A percentile compares a stretch with the other conserved stretches of the same genome.
Evolutionary conservation across 441 rosid species (phyloP).

Genomic region (Flueggea neowawraea): DNA sequence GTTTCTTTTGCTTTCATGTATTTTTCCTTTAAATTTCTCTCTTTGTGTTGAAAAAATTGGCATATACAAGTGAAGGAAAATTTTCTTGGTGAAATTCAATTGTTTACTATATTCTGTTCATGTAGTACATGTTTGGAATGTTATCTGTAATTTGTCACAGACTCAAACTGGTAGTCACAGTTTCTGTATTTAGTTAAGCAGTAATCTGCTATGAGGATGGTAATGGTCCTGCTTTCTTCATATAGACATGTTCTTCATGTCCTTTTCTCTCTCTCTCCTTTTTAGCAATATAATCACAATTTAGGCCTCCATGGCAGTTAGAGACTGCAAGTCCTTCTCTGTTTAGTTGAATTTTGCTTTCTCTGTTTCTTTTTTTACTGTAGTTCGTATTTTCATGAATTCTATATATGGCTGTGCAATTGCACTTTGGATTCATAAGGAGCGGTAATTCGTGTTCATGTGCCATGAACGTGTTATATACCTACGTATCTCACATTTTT

Average conservation of each 20-base stretch:
- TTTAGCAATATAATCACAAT: no score
- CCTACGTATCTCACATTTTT: no score
- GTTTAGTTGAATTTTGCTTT: not conserved
- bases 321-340: no score
- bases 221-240: not conserved
- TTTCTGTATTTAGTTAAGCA: slow-evolving; percentile 24
- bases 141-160: slow-evolving; percentile 5
- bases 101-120: slow-evolving; percentile 5
- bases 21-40: not conserved
- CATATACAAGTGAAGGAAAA: slow-evolving; percentile 7
- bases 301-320: not conserved
- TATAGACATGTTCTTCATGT: no score
- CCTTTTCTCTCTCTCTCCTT: no score
- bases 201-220: slow-evolving; percentile 5
- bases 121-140: slow-evolving; percentile 2
- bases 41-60: slow-evolving; percentile 23
- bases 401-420: no score
- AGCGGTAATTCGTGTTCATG: no score
- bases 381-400: no score
- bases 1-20: not conserved
- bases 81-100: slow-evolving; percentile 25
- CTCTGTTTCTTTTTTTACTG: not conserved
- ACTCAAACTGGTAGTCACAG: slow-evolving; percentile 6
- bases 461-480: no score
- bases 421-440: no score